phyloP scores from a whole-genome alignment of 192 early-diverging fungal genomes.

The Spizellomyces punctatus region DNA sequence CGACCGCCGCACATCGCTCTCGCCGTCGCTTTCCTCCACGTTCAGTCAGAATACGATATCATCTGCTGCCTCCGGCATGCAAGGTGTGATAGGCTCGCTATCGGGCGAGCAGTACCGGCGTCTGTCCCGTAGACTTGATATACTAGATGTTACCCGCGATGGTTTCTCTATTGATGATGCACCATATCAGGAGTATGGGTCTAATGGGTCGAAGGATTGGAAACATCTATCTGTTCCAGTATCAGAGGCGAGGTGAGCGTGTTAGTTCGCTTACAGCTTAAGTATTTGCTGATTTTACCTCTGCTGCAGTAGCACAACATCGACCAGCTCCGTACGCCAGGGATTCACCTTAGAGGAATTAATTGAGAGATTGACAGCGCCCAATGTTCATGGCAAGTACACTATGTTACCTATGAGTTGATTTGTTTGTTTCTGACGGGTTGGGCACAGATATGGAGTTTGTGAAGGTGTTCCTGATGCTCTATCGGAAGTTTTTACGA shows the following conservation, averaged over 20 bases:
- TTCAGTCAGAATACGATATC: too few relatives aligned
- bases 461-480: conserved; percentile 42
- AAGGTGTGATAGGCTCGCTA: too few relatives aligned
- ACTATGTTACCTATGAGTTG: neutral
- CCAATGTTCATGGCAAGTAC: conserved; percentile 36
- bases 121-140: too few relatives aligned
- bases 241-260: neutral
- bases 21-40: too few relatives aligned
- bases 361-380: conserved; percentile 41
- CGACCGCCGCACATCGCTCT: too few relatives aligned
- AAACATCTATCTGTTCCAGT: neutral
- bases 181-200: neutral
- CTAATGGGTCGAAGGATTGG: neutral
- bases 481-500: conserved; percentile 47
- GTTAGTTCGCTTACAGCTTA: neutral
- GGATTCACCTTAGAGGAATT: conserved; percentile 42
- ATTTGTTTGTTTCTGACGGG: neutral
- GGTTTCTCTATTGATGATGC: neutral
- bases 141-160: too few relatives aligned
- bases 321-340: conserved; percentile 6
- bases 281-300: too few relatives aligned
- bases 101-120: too few relatives aligned
- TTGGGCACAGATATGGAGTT: conserved; percentile 42
- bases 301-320: neutral
- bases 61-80: too few relatives aligned